Percentiles rank a stretch among this genome's conserved stretches.
Evolutionary conservation across 2,329 filamentous ascomycete genomes (phyloP).

Genomic region (Aspergillus ochraceus): DNA sequence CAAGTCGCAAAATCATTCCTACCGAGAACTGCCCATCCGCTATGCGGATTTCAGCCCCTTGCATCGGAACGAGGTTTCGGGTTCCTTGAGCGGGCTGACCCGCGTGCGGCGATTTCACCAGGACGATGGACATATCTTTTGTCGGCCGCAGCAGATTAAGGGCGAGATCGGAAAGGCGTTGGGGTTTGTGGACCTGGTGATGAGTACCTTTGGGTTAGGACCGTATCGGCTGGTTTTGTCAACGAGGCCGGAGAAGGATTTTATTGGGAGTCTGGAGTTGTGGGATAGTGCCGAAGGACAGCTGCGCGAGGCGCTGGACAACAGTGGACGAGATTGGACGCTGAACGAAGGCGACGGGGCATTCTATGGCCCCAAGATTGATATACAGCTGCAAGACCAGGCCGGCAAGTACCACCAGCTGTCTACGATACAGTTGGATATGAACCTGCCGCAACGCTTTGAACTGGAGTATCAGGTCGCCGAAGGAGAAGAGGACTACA

Average conservation of each 20-base stretch:
- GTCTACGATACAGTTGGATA: slow-evolving; percentile 85
- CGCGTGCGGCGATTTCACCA: slow-evolving; percentile 85
- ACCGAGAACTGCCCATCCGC: slow-evolving; percentile 77
- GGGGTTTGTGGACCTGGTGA: slow-evolving; percentile 72
- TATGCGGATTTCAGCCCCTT: slow-evolving; percentile 85
- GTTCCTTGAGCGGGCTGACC: slow-evolving; percentile 77
- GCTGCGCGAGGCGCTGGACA: slow-evolving; percentile 62
- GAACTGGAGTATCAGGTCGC: slow-evolving; percentile 68
- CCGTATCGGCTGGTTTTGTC: slow-evolving; percentile 76
- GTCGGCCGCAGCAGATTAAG: slow-evolving; percentile 72
- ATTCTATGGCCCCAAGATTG: slow-evolving; percentile 91
- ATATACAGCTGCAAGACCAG: slow-evolving; percentile 77
- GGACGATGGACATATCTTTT: slow-evolving; percentile 90
- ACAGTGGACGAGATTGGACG: slow-evolving; percentile 67
- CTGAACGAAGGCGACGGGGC: slow-evolving; percentile 81
- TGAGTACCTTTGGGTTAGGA: slow-evolving; percentile 68
- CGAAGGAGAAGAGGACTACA: slow-evolving; percentile 43
- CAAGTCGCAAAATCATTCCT: slow-evolving; percentile 69
- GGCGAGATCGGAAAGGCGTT: slow-evolving; percentile 72
- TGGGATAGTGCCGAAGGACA: slow-evolving; percentile 69
- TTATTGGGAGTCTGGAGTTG: slow-evolving; percentile 71
- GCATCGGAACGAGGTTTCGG: slow-evolving; percentile 84
- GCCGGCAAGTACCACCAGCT: slow-evolving; percentile 86
- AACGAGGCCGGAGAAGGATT: slow-evolving; percentile 73
- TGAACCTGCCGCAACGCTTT: slow-evolving; percentile 83